Percentiles rank a stretch among this genome's conserved stretches.
Conservation (phyloP, 176 grass and related monocot genomes). For the Triticum dicoccoides region DNA sequence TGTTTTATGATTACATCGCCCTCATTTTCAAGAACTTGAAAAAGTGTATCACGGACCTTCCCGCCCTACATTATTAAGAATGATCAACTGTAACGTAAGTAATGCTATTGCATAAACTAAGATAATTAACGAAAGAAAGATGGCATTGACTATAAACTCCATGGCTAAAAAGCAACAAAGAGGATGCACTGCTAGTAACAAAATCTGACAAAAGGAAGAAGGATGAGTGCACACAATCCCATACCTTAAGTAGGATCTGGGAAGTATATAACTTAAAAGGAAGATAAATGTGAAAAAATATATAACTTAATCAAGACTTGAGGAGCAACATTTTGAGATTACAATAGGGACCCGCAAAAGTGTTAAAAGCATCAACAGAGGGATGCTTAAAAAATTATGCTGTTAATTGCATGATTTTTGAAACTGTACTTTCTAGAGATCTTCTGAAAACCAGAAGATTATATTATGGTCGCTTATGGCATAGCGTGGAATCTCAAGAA, state of each 20-base stretch:
- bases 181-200: background rate
- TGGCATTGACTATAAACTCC: background rate
- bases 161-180: background rate
- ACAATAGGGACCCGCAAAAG: background rate
- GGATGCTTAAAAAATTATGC: background rate
- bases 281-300: background rate
- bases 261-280: background rate
- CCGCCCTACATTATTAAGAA: conserved; percentile 57
- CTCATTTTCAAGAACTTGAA: conserved; percentile 83
- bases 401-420: background rate
- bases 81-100: background rate
- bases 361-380: background rate
- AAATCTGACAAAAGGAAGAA: background rate
- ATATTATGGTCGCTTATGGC: background rate
- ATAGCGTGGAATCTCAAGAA: background rate
- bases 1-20: conserved; percentile 82
- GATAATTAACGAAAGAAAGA: background rate
- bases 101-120: conserved; percentile 2
- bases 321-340: conserved; percentile 6
- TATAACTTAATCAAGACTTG: background rate
- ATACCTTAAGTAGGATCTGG: background rate
- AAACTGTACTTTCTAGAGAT: background rate
- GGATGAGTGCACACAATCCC: background rate
- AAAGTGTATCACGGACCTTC: conserved; percentile 74
- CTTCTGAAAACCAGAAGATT: background rate